phyloP scores from a whole-genome alignment of 305 asterid genomes.

The Fraxinus dipetala region DNA sequence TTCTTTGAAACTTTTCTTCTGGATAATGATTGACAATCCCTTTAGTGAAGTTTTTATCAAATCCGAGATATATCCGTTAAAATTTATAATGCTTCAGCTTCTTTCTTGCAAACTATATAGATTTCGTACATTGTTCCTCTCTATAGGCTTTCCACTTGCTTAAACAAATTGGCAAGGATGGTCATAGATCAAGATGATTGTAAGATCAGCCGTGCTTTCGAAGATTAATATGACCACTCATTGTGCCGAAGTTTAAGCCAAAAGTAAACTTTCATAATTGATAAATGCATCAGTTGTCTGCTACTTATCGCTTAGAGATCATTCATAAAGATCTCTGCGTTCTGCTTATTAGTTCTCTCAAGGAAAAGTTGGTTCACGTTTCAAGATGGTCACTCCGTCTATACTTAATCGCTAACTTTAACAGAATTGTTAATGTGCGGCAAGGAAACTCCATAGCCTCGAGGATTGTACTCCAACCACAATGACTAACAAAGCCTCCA shows the following conservation, averaged over 20 bases:
- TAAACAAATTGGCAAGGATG: not conserved
- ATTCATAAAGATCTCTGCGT: not conserved
- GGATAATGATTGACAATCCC: not conserved
- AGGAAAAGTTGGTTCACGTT: no score
- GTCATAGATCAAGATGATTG: not conserved
- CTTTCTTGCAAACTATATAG: not conserved
- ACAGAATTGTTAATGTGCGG: not conserved
- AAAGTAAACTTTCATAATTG: not conserved
- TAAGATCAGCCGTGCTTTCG: not conserved
- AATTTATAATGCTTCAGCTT: not conserved
- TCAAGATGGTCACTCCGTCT: not conserved
- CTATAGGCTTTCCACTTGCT: not conserved
- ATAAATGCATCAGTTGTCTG: not conserved
- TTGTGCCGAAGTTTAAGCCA: not conserved
- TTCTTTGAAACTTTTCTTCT: constrained; percentile 3
- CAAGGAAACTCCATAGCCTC: constrained; percentile 21
- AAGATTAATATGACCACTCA: not conserved
- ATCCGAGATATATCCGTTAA: not conserved
- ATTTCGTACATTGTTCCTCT: not conserved
- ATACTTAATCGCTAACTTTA: not conserved
- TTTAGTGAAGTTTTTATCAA: not conserved
- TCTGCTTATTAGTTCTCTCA: no score
- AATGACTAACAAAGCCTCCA: constrained; percentile 16
- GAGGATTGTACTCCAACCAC: not conserved
- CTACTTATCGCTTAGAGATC: not conserved